Percentiles rank a stretch among this genome's conserved stretches.
Conservation (phyloP, 306 rosid genomes). For the Parietaria judaica region DNA sequence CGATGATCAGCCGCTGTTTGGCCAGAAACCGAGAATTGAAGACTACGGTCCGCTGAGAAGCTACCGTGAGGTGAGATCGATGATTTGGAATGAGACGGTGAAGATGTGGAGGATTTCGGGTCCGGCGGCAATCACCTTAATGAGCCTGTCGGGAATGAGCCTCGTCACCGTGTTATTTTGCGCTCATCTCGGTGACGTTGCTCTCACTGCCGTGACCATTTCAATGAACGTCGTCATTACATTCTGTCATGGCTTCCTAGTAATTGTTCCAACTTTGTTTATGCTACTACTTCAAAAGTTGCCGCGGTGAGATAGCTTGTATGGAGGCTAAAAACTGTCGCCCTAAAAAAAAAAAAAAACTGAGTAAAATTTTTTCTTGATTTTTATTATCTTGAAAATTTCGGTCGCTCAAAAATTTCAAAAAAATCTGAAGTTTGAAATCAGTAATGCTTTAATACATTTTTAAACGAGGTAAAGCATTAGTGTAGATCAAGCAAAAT, state of each 20-base stretch:
- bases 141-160: constrained; percentile 43
- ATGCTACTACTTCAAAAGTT: neutral
- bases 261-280: neutral
- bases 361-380: too few species aligned
- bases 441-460: too few species aligned
- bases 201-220: constrained; percentile 64
- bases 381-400: too few species aligned
- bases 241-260: constrained; percentile 58
- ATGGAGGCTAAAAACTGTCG: too few species aligned
- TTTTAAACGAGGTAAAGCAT: too few species aligned
- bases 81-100: constrained; percentile 26
- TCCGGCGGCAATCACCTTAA: constrained; percentile 11
- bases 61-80: constrained; percentile 3
- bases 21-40: neutral
- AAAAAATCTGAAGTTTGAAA: too few species aligned
- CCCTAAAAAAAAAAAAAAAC: too few species aligned
- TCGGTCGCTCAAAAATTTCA: too few species aligned
- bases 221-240: constrained; percentile 49
- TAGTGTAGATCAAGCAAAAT: too few species aligned
- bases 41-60: constrained; percentile 22
- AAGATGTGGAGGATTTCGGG: constrained; percentile 27
- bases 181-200: constrained; percentile 58
- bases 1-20: too few species aligned
- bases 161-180: constrained; percentile 44
- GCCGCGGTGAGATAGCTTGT: neutral